phyloP scores from a whole-genome alignment of 345 rosid genomes.

The Nephelium lappaceum region DNA sequence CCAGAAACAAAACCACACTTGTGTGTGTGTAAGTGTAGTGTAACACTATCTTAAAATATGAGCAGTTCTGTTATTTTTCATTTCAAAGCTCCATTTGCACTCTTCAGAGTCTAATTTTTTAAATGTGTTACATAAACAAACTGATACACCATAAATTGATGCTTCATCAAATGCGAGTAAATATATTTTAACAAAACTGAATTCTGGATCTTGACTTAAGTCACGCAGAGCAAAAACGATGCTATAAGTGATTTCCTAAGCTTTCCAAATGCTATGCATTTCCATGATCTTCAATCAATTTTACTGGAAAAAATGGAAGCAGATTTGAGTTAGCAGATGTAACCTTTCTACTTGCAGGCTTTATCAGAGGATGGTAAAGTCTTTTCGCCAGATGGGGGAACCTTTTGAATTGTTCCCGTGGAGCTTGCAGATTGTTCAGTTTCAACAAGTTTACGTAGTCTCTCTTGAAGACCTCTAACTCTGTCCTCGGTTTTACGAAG shows the following conservation, averaged over 20 bases:
- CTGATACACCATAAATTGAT: not conserved
- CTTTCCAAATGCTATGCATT: no score
- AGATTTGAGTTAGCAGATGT: not conserved
- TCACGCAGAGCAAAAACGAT: not conserved
- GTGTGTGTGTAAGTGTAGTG: no score
- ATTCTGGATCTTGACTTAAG: not conserved
- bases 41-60: no score
- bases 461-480: conserved; percentile 73
- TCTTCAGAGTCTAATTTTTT: not conserved
- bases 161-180: not conserved
- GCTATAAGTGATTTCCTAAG: not conserved
- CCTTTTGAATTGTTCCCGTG: conserved; percentile 40
- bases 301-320: not conserved
- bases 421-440: conserved; percentile 50
- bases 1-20: no score
- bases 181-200: not conserved
- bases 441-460: conserved; percentile 59
- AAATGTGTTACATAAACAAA: not conserved
- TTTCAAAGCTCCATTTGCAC: conserved; percentile 5
- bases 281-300: not conserved
- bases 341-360: conserved; percentile 14
- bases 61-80: no score
- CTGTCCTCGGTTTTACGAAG: conserved; percentile 89
- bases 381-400: conserved; percentile 25
- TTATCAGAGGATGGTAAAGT: conserved; percentile 12